Evolutionary conservation across 2,329 filamentous ascomycete species (phyloP), one percentile per base, ranked within the genome.

Genomic region (Fusarium ramigenum): DNA sequence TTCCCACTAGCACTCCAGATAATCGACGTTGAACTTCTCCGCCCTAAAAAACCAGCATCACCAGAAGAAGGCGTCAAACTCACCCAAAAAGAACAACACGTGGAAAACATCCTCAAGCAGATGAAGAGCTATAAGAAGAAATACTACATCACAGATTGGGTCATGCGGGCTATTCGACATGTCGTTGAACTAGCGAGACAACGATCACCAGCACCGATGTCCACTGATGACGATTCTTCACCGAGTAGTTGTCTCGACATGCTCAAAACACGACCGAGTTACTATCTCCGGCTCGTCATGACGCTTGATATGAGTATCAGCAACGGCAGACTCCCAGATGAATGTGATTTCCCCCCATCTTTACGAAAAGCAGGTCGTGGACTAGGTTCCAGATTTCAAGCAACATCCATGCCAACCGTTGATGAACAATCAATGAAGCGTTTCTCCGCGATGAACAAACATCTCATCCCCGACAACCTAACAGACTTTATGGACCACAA

Each of bases 121-220:
- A 78, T 78, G 76, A 77, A 71, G 19, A 74, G 69, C 11, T 78
- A 78, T 0, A 60, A 69, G 1, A 70, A 67, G 9, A 61, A 69
- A 2, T 78, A 78, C 25, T 78, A 75, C 28, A 78, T 77, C 18
- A 73, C 73, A 0, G 76, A 78, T 11, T 78, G 76, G 76, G 73
- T 78, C 7, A 71, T 73, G 46, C 66, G 69, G 0, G 75, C 76
- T 0, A 66, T 77, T 9, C 66, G 72, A 1, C 73, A 77, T 9
- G 77, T 78, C 1, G 76, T 76, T 9, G 64, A 72, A 1, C 65
- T 77, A 0, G 76, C 76, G 0, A 63, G 65, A 21, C 73, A 75
- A 9, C 61, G 68, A 11, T 58, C 69, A 14, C 67, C 56, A 2
- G 30, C 34, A 15, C 37, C 40, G 0, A 50, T 23, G 8, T 39